Conservation (phyloP, 768 basidiomycete species). For the Coprinopsis marcescibilis region DNA sequence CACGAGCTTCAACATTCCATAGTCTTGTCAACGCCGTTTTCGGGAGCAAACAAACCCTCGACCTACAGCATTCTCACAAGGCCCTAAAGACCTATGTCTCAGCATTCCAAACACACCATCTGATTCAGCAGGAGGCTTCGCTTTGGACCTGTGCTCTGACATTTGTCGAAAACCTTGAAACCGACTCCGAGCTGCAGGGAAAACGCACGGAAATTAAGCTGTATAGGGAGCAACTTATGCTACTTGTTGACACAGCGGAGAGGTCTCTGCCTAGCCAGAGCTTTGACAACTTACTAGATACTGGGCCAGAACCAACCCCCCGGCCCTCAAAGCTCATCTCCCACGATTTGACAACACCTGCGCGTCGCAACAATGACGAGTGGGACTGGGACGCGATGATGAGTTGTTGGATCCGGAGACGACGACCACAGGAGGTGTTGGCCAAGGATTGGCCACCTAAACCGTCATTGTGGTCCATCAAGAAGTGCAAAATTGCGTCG, state of each 20-base stretch:
- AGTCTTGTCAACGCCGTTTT: conserved; percentile 21
- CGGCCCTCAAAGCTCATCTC: neutral
- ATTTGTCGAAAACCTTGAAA: conserved; percentile 34
- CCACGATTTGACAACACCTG: neutral
- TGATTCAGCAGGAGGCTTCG: conserved; percentile 42
- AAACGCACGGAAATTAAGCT: conserved; percentile 20
- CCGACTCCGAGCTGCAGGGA: conserved; percentile 13
- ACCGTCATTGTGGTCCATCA: too few species aligned
- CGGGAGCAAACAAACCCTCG: conserved; percentile 15
- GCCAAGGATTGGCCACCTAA: neutral
- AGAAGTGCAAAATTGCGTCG: conserved; percentile 16
- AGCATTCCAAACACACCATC: conserved; percentile 25
- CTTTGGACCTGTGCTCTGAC: conserved; percentile 47
- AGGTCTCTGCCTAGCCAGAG: conserved; percentile 26
- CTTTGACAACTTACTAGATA: neutral
- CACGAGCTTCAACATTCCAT: conserved; percentile 7
- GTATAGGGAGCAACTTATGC: conserved; percentile 37
- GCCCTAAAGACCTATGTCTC: conserved; percentile 20
- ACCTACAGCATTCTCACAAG: conserved; percentile 11
- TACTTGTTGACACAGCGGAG: conserved; percentile 47
- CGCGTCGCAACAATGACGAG: conserved; percentile 6
- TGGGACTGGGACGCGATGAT: conserved; percentile 48
- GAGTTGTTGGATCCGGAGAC: conserved; percentile 37
- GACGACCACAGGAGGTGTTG: conserved; percentile 8
- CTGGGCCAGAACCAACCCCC: neutral